These are phyloP conservation scores for Kodamaea kaohsiungensis DNA, from an alignment of 805 yeast genomes.

Conservation along the genomic window DNA sequence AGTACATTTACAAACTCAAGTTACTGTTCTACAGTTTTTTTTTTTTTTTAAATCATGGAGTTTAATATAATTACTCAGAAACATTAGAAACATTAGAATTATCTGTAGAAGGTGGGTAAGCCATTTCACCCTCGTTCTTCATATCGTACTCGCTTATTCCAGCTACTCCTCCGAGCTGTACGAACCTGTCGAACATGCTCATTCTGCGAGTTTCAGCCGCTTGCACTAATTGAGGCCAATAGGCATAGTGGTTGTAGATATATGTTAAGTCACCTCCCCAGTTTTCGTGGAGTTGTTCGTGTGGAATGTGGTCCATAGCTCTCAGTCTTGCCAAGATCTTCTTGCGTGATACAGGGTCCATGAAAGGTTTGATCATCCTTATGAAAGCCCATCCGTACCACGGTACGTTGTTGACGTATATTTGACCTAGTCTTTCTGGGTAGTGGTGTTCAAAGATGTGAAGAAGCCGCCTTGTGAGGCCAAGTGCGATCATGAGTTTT, in stretches of 20 bases:
- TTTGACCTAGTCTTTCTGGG: conserved; percentile 58
- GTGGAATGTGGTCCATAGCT: conserved; percentile 53
- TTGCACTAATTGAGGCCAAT: conserved; percentile 52
- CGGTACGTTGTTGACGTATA: conserved; percentile 55
- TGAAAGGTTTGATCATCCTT: conserved; percentile 55
- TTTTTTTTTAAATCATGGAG: no score
- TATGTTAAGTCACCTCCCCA: conserved; percentile 53
- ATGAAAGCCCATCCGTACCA: conserved; percentile 58
- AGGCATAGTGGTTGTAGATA: conserved; percentile 49
- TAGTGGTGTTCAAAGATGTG: conserved; percentile 56
- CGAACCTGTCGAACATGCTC: conserved; percentile 37
- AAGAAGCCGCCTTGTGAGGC: conserved; percentile 67
- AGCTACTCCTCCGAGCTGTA: conserved; percentile 46
- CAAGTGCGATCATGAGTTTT: conserved; percentile 25
- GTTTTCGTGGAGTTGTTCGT: conserved; percentile 49
- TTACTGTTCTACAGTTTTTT: no score
- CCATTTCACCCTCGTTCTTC: conserved; percentile 1
- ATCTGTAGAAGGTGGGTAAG: neutral
- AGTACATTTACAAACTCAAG: no score
- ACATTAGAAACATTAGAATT: neutral
- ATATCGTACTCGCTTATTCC: conserved; percentile 55
- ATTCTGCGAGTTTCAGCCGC: conserved; percentile 40
- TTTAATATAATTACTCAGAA: neutral
- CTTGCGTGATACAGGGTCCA: conserved; percentile 58
- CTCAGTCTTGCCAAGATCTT: conserved; percentile 60